Evolutionary conservation across 176 grass and related monocot genomes (phyloP).

Genomic region (Areca catechu): DNA sequence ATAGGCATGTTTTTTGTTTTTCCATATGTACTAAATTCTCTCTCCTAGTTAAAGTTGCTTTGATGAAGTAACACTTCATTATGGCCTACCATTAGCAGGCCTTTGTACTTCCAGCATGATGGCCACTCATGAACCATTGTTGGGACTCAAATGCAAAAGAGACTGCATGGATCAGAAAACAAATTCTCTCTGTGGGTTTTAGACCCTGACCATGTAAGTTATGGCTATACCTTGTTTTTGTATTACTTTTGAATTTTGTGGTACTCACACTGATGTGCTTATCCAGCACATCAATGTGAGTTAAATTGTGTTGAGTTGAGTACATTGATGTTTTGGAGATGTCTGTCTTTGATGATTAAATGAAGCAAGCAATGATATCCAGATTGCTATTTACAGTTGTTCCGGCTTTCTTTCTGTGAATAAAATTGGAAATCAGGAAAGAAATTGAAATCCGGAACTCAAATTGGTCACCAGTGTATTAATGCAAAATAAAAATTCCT

Average conservation of each 20-base stretch:
- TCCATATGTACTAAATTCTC: no score
- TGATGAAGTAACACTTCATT: background rate
- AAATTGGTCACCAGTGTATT: no score
- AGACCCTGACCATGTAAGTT: constrained; percentile 71
- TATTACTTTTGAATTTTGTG: background rate
- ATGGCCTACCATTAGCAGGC: constrained; percentile 25
- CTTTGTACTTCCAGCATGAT: constrained; percentile 86
- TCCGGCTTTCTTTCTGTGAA: no score
- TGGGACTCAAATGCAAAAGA: constrained; percentile 89
- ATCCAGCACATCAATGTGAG: no score
- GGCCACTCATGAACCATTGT: constrained; percentile 94
- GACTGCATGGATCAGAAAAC: constrained; percentile 28
- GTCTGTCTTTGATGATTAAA: constrained; percentile 2
- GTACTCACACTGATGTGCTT: background rate
- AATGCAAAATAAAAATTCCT: no score
- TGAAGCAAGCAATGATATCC: no score
- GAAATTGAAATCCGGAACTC: no score
- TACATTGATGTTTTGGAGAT: background rate
- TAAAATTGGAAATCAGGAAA: no score
- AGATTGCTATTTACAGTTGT: no score
- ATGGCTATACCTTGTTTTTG: constrained; percentile 1
- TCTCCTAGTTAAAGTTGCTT: background rate
- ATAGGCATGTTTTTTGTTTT: no score
- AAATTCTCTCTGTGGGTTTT: constrained; percentile 53
- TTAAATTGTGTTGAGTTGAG: no score